These are phyloP conservation scores for Pythium plurisporium DNA, from an alignment of 352 stramenopile species.

Conservation along the genomic window DNA sequence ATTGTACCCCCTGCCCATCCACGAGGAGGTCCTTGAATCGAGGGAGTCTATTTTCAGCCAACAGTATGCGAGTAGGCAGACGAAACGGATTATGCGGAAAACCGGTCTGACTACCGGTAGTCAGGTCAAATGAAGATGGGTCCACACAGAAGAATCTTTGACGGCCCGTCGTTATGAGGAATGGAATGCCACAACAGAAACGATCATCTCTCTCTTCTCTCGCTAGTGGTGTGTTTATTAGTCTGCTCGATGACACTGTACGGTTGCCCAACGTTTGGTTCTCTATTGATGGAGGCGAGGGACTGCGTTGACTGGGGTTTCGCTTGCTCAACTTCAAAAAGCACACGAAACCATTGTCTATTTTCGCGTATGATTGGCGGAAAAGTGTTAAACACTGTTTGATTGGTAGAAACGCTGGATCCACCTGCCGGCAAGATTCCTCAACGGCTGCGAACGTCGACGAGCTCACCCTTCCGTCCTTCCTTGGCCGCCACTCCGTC, in stretches of 20 bases:
- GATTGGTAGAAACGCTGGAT: conserved; percentile 15
- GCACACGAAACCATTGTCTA: conserved; percentile 17
- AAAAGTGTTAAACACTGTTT: background rate
- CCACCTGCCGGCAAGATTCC: conserved; percentile 3
- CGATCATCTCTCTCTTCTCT: too few species aligned
- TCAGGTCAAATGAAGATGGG: background rate
- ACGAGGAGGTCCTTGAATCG: background rate
- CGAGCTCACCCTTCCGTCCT: background rate
- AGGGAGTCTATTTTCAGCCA: conserved; percentile 7
- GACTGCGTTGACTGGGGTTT: too few species aligned
- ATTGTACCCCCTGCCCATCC: too few species aligned
- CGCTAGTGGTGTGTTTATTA: too few species aligned
- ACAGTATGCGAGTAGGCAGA: conserved; percentile 1
- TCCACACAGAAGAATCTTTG: background rate
- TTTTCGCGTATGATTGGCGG: conserved; percentile 1
- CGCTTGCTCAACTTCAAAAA: conserved; percentile 10
- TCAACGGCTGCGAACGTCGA: conserved; percentile 5
- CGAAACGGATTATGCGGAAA: too few species aligned
- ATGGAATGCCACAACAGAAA: too few species aligned
- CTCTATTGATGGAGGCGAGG: too few species aligned
- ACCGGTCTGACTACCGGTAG: conserved; percentile 6
- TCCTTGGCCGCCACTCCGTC: background rate
- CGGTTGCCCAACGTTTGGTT: too few species aligned
- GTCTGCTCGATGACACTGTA: too few species aligned
- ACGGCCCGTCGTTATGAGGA: too few species aligned